Evolutionary conservation across 164 flowering plant genomes (phyloP).

Genomic region (Liquidambar formosana): DNA sequence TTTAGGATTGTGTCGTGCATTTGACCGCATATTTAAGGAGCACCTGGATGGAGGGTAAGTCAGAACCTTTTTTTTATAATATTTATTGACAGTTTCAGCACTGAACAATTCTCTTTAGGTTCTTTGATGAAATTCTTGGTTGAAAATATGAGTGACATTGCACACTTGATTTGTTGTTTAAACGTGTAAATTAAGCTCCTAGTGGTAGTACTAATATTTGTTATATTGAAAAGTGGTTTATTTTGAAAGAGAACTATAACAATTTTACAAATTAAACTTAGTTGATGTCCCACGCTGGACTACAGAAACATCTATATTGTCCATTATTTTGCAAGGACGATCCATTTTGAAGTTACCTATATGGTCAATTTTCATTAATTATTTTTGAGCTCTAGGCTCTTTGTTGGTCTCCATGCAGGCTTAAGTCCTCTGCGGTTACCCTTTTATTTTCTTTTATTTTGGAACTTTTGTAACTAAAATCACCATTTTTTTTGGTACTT

Average conservation of each 20-base stretch:
- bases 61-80: background rate
- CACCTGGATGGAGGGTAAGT: conserved; percentile 89
- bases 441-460: no score
- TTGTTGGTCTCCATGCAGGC: no score
- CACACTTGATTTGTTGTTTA: background rate
- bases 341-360: background rate
- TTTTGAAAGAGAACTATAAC: no score
- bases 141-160: background rate
- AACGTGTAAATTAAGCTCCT: no score
- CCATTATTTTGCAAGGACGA: background rate
- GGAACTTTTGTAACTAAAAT: no score
- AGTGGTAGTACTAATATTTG: no score
- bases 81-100: background rate
- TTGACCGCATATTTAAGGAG: conserved; percentile 81
- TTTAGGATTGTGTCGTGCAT: conserved; percentile 83
- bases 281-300: background rate
- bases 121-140: conserved; percentile 4
- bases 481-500: no score
- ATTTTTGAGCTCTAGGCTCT: no score
- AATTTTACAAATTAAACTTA: no score
- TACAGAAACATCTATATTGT: background rate
- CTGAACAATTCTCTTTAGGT: background rate
- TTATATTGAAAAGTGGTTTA: no score
- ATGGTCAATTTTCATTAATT: no score
- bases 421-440: no score